Conservation (phyloP, 768 basidiomycete genomes). For the Leccinum ochraceum region DNA sequence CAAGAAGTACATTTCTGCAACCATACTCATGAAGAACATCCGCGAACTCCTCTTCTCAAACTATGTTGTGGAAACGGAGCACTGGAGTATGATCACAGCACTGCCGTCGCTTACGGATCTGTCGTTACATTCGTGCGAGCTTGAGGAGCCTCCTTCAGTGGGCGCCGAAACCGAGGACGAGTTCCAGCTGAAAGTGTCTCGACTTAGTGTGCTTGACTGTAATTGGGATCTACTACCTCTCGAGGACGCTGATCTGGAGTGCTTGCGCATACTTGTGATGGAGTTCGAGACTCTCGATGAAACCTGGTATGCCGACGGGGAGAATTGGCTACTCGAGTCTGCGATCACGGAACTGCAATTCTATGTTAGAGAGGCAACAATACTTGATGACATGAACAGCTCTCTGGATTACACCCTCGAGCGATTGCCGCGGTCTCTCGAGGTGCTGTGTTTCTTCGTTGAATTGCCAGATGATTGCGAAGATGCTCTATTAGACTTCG, state of each 20-base stretch:
- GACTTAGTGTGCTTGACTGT: background rate
- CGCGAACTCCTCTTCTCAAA: too few species aligned
- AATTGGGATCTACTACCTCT: too few species aligned
- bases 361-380: background rate
- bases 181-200: background rate
- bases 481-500: background rate
- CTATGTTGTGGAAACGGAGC: too few species aligned
- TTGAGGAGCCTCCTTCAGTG: background rate
- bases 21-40: too few species aligned
- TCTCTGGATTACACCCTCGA: background rate
- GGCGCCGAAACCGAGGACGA: too few species aligned
- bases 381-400: background rate
- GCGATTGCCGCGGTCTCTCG: background rate
- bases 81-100: too few species aligned
- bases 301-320: background rate
- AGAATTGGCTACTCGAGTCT: background rate
- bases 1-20: too few species aligned
- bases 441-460: background rate
- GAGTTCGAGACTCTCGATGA: background rate
- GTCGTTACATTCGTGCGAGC: constrained; percentile 4
- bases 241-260: background rate
- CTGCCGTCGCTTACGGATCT: constrained; percentile 17
- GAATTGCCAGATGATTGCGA: background rate
- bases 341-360: background rate
- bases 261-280: background rate